Conservation (phyloP, 768 basidiomycete genomes). For the Roridomyces roridus region DNA sequence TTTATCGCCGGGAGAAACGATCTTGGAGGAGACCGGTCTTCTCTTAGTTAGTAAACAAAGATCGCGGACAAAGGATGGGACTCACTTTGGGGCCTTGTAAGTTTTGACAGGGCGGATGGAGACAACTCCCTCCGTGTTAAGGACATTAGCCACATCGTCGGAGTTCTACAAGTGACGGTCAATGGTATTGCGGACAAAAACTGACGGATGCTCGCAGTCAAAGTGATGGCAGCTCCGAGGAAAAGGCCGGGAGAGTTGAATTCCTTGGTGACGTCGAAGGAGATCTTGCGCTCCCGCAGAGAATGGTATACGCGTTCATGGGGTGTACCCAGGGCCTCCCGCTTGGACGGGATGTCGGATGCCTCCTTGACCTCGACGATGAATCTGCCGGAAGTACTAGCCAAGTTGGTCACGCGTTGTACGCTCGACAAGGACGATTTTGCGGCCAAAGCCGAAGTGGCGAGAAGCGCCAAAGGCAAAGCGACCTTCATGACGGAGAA, state of each 20-base stretch:
- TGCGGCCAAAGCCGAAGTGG: conserved; percentile 33
- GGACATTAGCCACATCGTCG: conserved; percentile 55
- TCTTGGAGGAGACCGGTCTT: conserved; percentile 47
- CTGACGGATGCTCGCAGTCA: conserved; percentile 48
- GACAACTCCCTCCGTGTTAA: conserved; percentile 56
- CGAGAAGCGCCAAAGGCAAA: conserved; percentile 34
- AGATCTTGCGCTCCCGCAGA: conserved; percentile 48
- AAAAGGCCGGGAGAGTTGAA: conserved; percentile 61
- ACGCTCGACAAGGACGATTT: conserved; percentile 42
- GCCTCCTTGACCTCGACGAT: conserved; percentile 60
- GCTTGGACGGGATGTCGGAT: conserved; percentile 43
- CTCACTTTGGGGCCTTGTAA: conserved; percentile 50
- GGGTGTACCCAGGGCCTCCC: conserved; percentile 37
- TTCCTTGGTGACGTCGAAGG: conserved; percentile 54
- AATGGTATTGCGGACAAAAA: no score
- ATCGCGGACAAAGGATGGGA: not conserved
- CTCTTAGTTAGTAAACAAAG: not conserved
- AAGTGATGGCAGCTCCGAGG: conserved; percentile 60
- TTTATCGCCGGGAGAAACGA: conserved; percentile 44
- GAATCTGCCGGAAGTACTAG: conserved; percentile 55
- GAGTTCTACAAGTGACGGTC: not conserved
- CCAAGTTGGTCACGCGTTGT: conserved; percentile 42
- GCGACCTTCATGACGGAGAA: conserved; percentile 40
- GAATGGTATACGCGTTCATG: conserved; percentile 58
- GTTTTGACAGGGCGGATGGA: conserved; percentile 60